These are phyloP conservation scores for Amphicarpaea edgeworthii DNA, from an alignment of 306 rosid genomes.

Conservation along the genomic window DNA sequence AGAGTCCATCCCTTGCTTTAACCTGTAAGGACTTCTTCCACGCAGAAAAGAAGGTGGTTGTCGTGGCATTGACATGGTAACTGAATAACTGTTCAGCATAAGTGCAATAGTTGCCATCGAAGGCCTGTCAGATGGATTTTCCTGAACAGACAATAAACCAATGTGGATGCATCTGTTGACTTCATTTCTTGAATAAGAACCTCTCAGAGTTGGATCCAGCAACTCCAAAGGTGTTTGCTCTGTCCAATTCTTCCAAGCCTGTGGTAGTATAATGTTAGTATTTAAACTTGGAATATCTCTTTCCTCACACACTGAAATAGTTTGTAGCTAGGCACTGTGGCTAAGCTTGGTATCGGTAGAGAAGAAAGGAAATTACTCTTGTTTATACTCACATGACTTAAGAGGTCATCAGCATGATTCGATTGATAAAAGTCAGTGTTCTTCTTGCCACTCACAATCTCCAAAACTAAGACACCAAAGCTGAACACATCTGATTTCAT, in stretches of 20 bases:
- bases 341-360: background rate
- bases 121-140: conserved; percentile 57
- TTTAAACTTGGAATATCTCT: background rate
- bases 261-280: background rate
- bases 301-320: background rate
- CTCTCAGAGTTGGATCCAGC: conserved; percentile 58
- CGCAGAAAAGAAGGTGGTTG: conserved; percentile 48
- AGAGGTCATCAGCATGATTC: conserved; percentile 46
- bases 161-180: conserved; percentile 65
- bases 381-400: conserved; percentile 56
- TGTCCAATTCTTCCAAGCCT: conserved; percentile 47
- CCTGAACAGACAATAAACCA: conserved; percentile 63
- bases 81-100: conserved; percentile 57
- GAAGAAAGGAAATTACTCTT: conserved; percentile 4
- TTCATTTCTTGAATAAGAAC: conserved; percentile 58
- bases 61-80: conserved; percentile 47
- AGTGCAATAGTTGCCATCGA: conserved; percentile 56
- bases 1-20: background rate
- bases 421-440: conserved; percentile 45
- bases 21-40: background rate
- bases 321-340: background rate
- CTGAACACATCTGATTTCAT: conserved; percentile 58
- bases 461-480: conserved; percentile 58
- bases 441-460: conserved; percentile 62
- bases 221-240: conserved; percentile 49